Conservation (phyloP, 768 basidiomycete species). For the Suillus luteus region DNA sequence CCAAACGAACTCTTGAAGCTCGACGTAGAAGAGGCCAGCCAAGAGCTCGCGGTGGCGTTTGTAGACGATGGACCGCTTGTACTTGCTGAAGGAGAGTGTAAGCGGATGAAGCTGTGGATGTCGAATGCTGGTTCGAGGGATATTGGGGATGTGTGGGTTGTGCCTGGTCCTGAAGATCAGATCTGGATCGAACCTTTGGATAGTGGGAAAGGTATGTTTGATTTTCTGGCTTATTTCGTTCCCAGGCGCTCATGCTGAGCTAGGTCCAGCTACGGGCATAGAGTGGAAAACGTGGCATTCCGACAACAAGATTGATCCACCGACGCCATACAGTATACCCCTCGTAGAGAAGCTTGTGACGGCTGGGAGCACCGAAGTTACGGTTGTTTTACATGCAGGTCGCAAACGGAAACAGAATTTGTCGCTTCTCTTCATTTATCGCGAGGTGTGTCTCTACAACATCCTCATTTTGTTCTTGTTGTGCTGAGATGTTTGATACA, state of each 20-base stretch:
- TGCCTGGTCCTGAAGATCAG: slow-evolving; percentile 61
- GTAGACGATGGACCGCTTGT: slow-evolving; percentile 52
- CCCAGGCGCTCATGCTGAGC: not conserved
- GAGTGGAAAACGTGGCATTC: slow-evolving; percentile 45
- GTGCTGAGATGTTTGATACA: slow-evolving; percentile 29
- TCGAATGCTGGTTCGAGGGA: slow-evolving; percentile 63
- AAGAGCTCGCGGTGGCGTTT: slow-evolving; percentile 61
- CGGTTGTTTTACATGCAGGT: slow-evolving; percentile 56
- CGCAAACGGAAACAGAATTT: slow-evolving; percentile 51
- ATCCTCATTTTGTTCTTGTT: not conserved
- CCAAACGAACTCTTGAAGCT: slow-evolving; percentile 63
- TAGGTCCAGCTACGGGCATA: slow-evolving; percentile 20
- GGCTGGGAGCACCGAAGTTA: slow-evolving; percentile 52
- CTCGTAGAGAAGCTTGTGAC: slow-evolving; percentile 43
- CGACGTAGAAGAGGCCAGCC: slow-evolving; percentile 63
- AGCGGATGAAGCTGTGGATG: slow-evolving; percentile 54
- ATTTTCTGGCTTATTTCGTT: not conserved
- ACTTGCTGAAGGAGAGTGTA: slow-evolving; percentile 71
- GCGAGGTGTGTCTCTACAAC: slow-evolving; percentile 45
- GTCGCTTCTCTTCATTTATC: slow-evolving; percentile 64
- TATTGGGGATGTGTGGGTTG: slow-evolving; percentile 72
- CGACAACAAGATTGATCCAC: slow-evolving; percentile 52
- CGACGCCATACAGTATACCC: slow-evolving; percentile 49
- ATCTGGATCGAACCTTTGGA: slow-evolving; percentile 50
- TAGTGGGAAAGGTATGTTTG: slow-evolving; percentile 21